These are phyloP conservation scores for Sphaerulina vaccinii DNA, from an alignment of 2,329 filamentous ascomycete genomes.

Conservation along the genomic window DNA sequence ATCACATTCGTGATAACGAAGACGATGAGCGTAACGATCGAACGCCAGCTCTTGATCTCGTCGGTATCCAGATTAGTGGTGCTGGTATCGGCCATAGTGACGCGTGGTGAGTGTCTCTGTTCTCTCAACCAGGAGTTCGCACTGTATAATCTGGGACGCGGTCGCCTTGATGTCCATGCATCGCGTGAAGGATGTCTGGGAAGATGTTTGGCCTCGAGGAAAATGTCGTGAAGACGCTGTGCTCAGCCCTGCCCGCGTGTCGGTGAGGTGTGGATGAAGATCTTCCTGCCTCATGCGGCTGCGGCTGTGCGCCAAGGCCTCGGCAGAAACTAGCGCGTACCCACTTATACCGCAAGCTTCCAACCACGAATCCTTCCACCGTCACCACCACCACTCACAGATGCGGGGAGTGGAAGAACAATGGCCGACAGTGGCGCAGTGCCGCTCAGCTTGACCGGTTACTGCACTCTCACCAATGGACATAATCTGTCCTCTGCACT, in stretches of 20 bases:
- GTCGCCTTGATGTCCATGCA: conserved; percentile 1
- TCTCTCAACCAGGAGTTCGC: conserved; percentile 5
- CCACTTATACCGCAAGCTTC: neutral
- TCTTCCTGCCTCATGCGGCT: too few relatives aligned
- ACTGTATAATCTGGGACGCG: neutral
- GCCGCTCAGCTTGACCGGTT: conserved; percentile 6
- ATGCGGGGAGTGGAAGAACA: neutral
- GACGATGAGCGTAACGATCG: conserved; percentile 67
- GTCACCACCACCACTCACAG: neutral
- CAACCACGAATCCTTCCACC: conserved; percentile 5
- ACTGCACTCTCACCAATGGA: neutral
- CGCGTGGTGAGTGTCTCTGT: neutral
- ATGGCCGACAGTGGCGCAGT: conserved; percentile 4
- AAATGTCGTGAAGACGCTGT: neutral
- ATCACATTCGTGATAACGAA: conserved; percentile 68
- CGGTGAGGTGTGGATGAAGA: too few relatives aligned
- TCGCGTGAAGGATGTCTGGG: neutral
- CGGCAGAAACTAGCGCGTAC: too few relatives aligned
- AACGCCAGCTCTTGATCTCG: conserved; percentile 64
- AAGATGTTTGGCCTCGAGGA: neutral
- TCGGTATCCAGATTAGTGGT: conserved; percentile 47
- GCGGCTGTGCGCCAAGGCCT: too few relatives aligned
- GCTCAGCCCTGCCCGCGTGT: conserved; percentile 1
- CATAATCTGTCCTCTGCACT: neutral
- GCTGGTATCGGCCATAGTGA: conserved; percentile 2